Evolutionary conservation across 306 rosid species (phyloP).

Genomic region (Lablab purpureus): DNA sequence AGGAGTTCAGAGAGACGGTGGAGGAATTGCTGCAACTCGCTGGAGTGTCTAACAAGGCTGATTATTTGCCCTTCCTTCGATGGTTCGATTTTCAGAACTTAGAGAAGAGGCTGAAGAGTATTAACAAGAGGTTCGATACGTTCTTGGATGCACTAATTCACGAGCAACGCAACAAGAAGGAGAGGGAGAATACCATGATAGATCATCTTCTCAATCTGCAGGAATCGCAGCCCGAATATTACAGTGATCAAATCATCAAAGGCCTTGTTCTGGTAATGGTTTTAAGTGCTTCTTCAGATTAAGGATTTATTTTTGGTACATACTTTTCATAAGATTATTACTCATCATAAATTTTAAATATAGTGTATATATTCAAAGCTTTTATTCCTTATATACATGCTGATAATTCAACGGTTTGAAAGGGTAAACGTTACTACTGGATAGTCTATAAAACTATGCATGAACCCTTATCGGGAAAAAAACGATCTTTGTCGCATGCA

Average conservation of each 20-base stretch:
- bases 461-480: too few relatives aligned
- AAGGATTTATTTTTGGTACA: not conserved
- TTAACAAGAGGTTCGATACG: not conserved
- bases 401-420: not conserved
- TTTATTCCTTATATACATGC: too few relatives aligned
- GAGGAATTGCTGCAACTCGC: conserved; percentile 2
- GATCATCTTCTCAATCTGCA: conserved; percentile 25
- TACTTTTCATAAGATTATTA: too few relatives aligned
- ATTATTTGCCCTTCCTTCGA: conserved; percentile 28
- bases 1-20: conserved; percentile 22
- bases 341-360: too few relatives aligned
- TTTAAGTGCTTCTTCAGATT: not conserved
- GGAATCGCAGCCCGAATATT: conserved; percentile 16
- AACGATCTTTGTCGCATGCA: not conserved
- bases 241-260: conserved; percentile 38
- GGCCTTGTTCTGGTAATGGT: conserved; percentile 34
- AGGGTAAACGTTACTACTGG: not conserved
- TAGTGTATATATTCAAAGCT: too few relatives aligned
- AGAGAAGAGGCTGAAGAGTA: conserved; percentile 7
- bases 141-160: conserved; percentile 7
- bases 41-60: conserved; percentile 4
- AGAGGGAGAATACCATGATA: conserved; percentile 12
- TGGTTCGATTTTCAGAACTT: conserved; percentile 31
- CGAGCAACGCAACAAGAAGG: conserved; percentile 9
- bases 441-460: not conserved